Base-by-base conservation (phyloP, 805 yeast species). In the Clavispora vitiphila region DNA sequence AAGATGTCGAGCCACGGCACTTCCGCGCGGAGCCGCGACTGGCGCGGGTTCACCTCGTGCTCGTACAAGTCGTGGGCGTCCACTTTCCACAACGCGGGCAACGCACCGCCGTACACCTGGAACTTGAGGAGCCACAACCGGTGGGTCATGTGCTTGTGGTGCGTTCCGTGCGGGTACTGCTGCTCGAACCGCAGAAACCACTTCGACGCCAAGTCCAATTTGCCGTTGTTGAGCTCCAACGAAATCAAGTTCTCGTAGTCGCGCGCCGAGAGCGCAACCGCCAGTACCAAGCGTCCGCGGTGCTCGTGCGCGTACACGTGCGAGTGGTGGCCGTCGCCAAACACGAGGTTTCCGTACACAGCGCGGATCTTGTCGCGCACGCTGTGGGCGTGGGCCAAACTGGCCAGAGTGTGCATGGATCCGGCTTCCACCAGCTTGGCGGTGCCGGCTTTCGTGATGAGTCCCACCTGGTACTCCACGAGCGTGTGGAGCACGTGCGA, bases 161-260 rank as follows among this genome's bases (percentile, higher is more conserved):
- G 46, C 9, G 41, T 29, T 14, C 38, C 35, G 18, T 32, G n/a
- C 9, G 49, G 54, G 41, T 35, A 60, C 41, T 60, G 56, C 15
- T 40, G 25, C 38, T 65, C 65, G 43, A 68, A 60, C 36, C 58
- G 51, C 37, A 53, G 58, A 43, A 67, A 64, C 73, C 74, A 69
- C 39, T 55, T 56, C 4, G 65, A 54, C 3, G 70, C 73, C 48
- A 69, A 57, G 50, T 69, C 74, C 29, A 62, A 44, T 43, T 67
- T 69, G n/a, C 44, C 46, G 50, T 65, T 68, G 40, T 51, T 46
- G 38, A 61, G 50, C 47, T 69, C 74, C 39, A 69, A 51, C 34
- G 38, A 16, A 15, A 69, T 60, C 44, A 70, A 53, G 49, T 66
- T 69, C 44, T 69, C 74, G 46, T 57, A 67, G 51, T 70, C 74